A percentile compares a stretch with the other conserved stretches of the same genome.
These are phyloP conservation scores for Crithidia bombi DNA, from an alignment of 208 protist species.

Conservation along the genomic window DNA sequence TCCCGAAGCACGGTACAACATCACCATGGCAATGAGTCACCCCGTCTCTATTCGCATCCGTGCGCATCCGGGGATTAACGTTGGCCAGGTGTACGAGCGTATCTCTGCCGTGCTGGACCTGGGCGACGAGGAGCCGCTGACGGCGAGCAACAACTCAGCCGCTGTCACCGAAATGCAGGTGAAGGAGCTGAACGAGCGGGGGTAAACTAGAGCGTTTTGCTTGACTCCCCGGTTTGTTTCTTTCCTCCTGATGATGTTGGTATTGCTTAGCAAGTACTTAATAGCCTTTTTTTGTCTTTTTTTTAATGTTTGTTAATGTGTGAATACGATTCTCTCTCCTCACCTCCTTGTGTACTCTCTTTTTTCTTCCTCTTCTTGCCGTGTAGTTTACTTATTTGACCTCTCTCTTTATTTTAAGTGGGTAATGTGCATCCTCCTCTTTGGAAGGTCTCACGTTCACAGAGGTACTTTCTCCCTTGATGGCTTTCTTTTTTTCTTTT, in stretches of 20 bases:
- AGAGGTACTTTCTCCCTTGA: no score
- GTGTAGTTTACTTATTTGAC: no score
- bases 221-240: not conserved
- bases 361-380: not conserved
- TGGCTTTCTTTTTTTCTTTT: no score
- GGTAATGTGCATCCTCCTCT: not conserved
- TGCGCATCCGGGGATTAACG: slow-evolving; percentile 25
- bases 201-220: not conserved
- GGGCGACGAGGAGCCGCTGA: slow-evolving; percentile 16
- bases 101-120: slow-evolving; percentile 22
- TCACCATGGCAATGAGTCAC: slow-evolving; percentile 52
- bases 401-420: not conserved
- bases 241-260: not conserved
- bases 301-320: no score
- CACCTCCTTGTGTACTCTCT: not conserved
- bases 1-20: slow-evolving; percentile 50
- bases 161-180: slow-evolving; percentile 3
- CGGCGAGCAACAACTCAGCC: slow-evolving; percentile 2
- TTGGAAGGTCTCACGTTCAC: not conserved
- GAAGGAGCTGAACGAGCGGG: slow-evolving; percentile 6
- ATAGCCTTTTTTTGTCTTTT: not conserved
- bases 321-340: not conserved
- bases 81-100: slow-evolving; percentile 21
- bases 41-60: slow-evolving; percentile 36
- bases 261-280: no score